Percentiles rank a stretch among this genome's conserved stretches.
phyloP scores from a whole-genome alignment of 805 yeast genomes.

The Clavispora asparagi region DNA sequence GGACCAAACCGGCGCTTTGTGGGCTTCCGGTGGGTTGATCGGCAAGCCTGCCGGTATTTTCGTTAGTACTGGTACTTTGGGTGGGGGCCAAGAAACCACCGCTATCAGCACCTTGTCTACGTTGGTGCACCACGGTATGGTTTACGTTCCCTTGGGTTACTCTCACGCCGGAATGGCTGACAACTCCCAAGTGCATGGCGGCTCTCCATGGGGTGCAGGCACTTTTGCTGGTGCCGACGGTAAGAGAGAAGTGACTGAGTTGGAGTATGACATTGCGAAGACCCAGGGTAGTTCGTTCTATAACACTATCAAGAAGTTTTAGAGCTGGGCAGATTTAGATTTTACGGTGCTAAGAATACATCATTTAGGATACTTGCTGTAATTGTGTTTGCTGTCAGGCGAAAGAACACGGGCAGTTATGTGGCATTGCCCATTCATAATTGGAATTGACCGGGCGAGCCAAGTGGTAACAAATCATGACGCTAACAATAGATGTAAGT shows the following conservation, averaged over 20 bases:
- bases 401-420: no score
- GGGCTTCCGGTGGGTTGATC: conserved; percentile 64
- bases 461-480: no score
- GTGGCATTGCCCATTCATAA: no score
- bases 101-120: conserved; percentile 52
- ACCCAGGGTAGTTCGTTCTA: conserved; percentile 67
- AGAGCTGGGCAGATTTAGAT: neutral
- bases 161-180: conserved; percentile 51
- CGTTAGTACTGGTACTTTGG: conserved; percentile 64
- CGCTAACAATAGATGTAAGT: no score
- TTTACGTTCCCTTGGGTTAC: conserved; percentile 75
- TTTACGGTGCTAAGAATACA: no score
- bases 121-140: conserved; percentile 71
- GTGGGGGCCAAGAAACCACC: conserved; percentile 81
- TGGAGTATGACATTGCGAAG: conserved; percentile 60
- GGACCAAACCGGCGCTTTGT: conserved; percentile 71
- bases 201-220: conserved; percentile 87
- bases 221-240: conserved; percentile 73
- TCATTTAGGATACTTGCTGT: no score
- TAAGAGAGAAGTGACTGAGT: conserved; percentile 56
- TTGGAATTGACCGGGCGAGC: no score
- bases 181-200: conserved; percentile 70
- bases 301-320: conserved; percentile 23
- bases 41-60: conserved; percentile 76
- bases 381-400: no score